Evolutionary conservation across 2,329 filamentous ascomycete genomes (phyloP).

Genomic region (Ceratocystis eucalypticola): DNA sequence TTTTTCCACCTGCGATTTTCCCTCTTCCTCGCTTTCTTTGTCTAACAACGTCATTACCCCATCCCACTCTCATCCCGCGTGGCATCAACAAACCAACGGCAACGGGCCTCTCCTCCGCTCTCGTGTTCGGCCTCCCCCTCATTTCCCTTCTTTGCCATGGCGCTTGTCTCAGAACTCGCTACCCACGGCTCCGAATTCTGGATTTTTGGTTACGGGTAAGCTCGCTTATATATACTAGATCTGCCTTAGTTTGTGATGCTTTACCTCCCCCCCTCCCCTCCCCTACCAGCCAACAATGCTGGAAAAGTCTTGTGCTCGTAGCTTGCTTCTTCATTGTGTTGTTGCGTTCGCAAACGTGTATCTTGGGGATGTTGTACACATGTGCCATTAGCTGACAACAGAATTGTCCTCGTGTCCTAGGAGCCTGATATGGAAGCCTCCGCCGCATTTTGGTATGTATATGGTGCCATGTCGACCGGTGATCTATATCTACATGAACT

Average conservation of each 20-base stretch:
- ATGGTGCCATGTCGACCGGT: background rate
- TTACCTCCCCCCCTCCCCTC: background rate
- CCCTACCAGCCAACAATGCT: background rate
- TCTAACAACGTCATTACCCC: background rate
- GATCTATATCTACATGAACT: too few relatives aligned
- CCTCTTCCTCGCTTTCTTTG: background rate
- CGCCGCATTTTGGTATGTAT: constrained; percentile 86
- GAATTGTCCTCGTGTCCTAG: constrained; percentile 27
- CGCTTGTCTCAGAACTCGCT: constrained; percentile 29
- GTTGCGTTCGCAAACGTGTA: too few relatives aligned
- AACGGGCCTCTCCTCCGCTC: background rate
- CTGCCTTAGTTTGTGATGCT: background rate
- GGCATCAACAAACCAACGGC: background rate
- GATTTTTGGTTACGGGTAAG: constrained; percentile 93
- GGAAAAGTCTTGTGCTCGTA: too few relatives aligned
- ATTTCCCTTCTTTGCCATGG: constrained; percentile 14
- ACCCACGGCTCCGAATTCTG: constrained; percentile 57
- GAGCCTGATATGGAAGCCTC: constrained; percentile 96
- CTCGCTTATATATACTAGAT: background rate
- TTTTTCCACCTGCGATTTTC: background rate
- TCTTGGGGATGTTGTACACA: too few relatives aligned
- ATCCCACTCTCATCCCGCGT: background rate
- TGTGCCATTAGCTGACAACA: too few relatives aligned
- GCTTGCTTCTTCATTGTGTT: too few relatives aligned
- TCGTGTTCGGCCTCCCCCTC: background rate